phyloP scores from a whole-genome alignment of 441 rosid species.

The Populus hybrid region DNA sequence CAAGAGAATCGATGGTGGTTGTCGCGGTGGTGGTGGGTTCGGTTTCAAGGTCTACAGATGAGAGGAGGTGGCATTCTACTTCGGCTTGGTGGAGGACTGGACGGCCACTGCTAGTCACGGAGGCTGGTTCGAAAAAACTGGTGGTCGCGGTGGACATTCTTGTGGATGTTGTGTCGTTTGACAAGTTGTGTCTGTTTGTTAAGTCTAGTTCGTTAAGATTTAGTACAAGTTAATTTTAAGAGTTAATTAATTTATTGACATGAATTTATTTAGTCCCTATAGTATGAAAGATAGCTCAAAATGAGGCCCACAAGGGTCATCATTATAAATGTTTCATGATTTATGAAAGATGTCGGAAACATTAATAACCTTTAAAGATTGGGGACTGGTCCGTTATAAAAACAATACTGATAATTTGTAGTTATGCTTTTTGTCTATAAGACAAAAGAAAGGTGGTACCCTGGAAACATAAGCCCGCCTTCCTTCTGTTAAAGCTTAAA shows the following conservation, averaged over 20 bases:
- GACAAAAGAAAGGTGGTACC: neutral
- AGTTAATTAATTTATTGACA: neutral
- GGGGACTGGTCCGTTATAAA: too few relatives aligned
- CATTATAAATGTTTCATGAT: neutral
- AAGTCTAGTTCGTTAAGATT: neutral
- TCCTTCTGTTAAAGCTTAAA: conserved; percentile 2
- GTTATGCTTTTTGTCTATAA: neutral
- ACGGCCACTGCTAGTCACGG: conserved; percentile 72
- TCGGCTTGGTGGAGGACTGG: conserved; percentile 69
- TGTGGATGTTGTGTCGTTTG: neutral
- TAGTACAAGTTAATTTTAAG: neutral
- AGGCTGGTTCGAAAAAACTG: conserved; percentile 28
- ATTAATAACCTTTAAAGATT: too few relatives aligned
- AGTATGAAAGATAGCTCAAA: neutral
- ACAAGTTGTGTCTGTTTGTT: neutral
- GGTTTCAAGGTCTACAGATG: conserved; percentile 69
- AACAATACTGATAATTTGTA: too few relatives aligned
- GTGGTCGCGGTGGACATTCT: conserved; percentile 13
- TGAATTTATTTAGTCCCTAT: neutral
- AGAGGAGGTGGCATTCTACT: conserved; percentile 76
- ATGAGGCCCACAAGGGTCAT: neutral
- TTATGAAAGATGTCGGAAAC: neutral
- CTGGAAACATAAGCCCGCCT: neutral
- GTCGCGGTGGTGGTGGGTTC: conserved; percentile 29
- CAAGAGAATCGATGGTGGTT: conserved; percentile 13